Evolutionary conservation across 495 filamentous ascomycete species (phyloP), one percentile per base, ranked within the genome.

Genomic region (Tuber magnatum): DNA sequence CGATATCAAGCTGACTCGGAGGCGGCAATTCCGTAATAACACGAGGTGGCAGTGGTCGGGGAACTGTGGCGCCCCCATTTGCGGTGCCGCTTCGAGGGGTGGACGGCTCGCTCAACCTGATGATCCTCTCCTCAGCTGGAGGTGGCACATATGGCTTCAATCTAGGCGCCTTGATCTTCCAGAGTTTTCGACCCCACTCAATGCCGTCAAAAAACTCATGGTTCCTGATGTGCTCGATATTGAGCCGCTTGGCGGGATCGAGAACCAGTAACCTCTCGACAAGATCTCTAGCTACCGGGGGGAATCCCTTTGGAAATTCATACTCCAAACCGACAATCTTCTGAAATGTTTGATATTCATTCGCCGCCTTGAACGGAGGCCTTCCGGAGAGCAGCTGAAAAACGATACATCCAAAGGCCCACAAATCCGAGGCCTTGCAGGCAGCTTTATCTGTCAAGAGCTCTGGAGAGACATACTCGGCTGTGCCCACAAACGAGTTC

Each of bases 351-450:
- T 92, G 88, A 80, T 97, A 99, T 83, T 99, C 96, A 79, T 97
- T 97, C n/a, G 87, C 92, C 3, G 91, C 96, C 83, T 99, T 99
- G 86, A 99, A 99, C 0, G 96, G 96, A 22, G 96, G 96, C 69
- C 96, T 89, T 24, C 96, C 96, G 41, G 92, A 92, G 48, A 99
- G 85, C 43, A 99, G 87, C 84, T 99, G 96, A 83, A 97, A 99
- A 75, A 99, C 91, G 76, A 99, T 99, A 84, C 96, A 99, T n/a
- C 96, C 96, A 86, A 98, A 97, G 5, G 96, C 96, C 96, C 96
- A 99, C 44, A 99, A 84, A 83, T 99, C 96, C 81, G 94, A 97
- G 35, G 96, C 93, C 85, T 98, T 99, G 86, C 96, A 97, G 16
- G 94, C 95, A 77, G 93, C 94, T 85, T 98, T 98, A 77, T 97